These are phyloP conservation scores for Ceratobasidium sp. DNA, from an alignment of 1,284 basidiomycete genomes.

Conservation along the genomic window DNA sequence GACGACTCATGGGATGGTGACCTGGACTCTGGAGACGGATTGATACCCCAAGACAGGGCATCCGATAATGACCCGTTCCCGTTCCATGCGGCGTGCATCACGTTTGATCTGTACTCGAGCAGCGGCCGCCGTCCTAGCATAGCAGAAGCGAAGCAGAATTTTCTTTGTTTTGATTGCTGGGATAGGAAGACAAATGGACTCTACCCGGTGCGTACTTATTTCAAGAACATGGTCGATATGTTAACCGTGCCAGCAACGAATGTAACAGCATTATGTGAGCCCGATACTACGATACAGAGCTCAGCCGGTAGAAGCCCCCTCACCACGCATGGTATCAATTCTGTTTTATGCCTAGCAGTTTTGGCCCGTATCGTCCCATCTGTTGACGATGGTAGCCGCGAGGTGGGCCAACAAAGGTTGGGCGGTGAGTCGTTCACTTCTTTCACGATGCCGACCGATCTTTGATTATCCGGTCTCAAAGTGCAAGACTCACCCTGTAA, in stretches of 20 bases:
- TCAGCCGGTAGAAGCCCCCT: background rate
- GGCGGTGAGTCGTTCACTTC: background rate
- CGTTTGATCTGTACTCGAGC: background rate
- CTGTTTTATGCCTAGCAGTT: conserved; percentile 13
- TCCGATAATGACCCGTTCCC: background rate
- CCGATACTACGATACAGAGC: background rate
- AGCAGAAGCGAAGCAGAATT: background rate
- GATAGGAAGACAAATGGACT: background rate
- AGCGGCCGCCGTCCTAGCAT: background rate
- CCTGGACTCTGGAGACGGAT: background rate
- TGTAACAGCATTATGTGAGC: conserved; percentile 1
- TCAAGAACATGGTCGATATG: no score
- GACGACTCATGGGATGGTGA: background rate
- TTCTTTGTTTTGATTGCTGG: conserved; percentile 19
- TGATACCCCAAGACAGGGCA: background rate
- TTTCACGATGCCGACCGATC: no score
- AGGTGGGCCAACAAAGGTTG: conserved; percentile 6
- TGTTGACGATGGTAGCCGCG: background rate
- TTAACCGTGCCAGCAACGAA: no score
- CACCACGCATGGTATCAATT: background rate
- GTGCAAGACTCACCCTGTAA: conserved; percentile 12
- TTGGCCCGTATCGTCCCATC: conserved; percentile 4
- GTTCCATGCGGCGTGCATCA: conserved; percentile 1
- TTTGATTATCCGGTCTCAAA: background rate
- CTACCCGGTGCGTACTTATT: conserved; percentile 11